Evolutionary conservation across 192 early-diverging fungal genomes (phyloP), one percentile per base, ranked within the genome.

Genomic region (Irineochytrium annulatum): DNA sequence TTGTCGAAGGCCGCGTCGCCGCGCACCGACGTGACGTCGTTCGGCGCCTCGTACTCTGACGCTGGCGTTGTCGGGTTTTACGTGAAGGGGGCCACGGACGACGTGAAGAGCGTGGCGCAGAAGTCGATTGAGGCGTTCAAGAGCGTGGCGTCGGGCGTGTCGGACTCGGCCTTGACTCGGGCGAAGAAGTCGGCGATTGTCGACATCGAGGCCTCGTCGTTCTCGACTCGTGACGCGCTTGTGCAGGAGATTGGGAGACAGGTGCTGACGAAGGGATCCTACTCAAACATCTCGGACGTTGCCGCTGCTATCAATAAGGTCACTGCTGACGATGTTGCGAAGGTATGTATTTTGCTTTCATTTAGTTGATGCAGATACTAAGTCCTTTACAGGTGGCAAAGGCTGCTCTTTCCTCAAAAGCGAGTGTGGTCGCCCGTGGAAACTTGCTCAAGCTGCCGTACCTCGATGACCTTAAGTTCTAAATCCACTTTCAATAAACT

Each of bases 41-140:
- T 98, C 75, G 84, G 87, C 69, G 76, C 83, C 59, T 77, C 84
- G 11, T 99, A 95, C 84, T 86, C 90, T 16, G 94, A 95, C 72
- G 87, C 92, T 37, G 93, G 89, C 52, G 77, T 99, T 34, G 86
- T 97, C 61, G 96, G 93, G 60, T 69, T 97, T 57, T 72, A 87
- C 32, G 80, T 92, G 24, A 68, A 83, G 59, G 74, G 76, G 8
- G 20, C 57, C 20, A 67, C 70, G 41, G 45, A 22, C 34, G 63
- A 67, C 37, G 65, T 79, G 34, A 74, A 77, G 56, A 33, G 6
- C 19, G 71, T 65, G 44, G 76, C 69, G 20, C n/a, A 59, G 27
- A 59, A 63, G 41, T 22, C 66, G 17, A 55, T 83, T 52, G 61
- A 52, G 22, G 73, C 70, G 39, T 41, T 83, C 33, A 77, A 83